Conservation (phyloP, 176 grass and related monocot species). For the Avena sativa region DNA sequence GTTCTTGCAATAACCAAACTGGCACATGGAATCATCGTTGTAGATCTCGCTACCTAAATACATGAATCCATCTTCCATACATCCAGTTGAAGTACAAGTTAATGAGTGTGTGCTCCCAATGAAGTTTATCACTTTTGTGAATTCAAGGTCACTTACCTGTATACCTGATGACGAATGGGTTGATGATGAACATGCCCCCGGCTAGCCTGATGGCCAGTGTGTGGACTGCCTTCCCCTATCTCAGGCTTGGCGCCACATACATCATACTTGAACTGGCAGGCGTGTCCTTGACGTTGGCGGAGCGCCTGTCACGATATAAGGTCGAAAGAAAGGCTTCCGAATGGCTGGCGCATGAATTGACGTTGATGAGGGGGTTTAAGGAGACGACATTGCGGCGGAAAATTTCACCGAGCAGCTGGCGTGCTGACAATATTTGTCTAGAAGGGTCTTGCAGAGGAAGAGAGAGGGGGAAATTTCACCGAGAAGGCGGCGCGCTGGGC, state of each 20-base stretch:
- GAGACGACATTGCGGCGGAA: conserved; percentile 56
- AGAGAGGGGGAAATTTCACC: background rate
- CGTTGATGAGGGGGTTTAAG: conserved; percentile 60
- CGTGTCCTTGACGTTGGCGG: background rate
- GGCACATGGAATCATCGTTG: conserved; percentile 61
- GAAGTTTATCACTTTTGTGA: conserved; percentile 49
- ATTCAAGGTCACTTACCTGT: conserved; percentile 45
- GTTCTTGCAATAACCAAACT: conserved; percentile 60
- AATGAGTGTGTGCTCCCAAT: conserved; percentile 43
- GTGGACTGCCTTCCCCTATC: conserved; percentile 54
- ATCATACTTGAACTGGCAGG: conserved; percentile 64
- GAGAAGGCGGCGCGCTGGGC: no score
- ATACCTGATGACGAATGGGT: conserved; percentile 68
- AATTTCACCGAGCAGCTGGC: conserved; percentile 64
- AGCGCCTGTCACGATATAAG: conserved; percentile 30
- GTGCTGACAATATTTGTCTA: conserved; percentile 48
- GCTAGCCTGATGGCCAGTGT: conserved; percentile 43
- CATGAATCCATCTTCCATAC: conserved; percentile 54
- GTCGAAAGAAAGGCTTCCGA: background rate
- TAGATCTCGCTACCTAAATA: conserved; percentile 19
- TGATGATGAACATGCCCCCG: conserved; percentile 44
- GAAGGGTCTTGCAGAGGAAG: conserved; percentile 62
- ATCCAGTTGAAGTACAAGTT: conserved; percentile 65
- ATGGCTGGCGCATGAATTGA: conserved; percentile 41
- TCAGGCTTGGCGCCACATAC: conserved; percentile 35